These are phyloP conservation scores for Croton laevigatus DNA, from an alignment of 441 rosid genomes.

Conservation along the genomic window DNA sequence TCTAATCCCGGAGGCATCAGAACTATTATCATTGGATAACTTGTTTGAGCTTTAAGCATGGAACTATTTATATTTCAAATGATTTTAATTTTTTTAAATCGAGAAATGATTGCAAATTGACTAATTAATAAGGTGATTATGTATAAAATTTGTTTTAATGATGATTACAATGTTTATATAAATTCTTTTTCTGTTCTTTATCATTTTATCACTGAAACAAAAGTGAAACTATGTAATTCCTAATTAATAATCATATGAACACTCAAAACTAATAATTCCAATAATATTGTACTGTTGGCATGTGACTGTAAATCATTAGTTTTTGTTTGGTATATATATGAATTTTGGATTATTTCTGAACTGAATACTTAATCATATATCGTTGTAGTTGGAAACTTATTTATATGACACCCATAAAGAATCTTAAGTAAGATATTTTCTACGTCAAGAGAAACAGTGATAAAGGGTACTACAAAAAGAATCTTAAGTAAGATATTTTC, in stretches of 20 bases:
- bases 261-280: neutral
- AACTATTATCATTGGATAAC: no score
- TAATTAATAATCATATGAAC: neutral
- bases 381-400: neutral
- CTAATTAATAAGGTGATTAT: no score
- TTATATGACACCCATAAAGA: slow-evolving; percentile 1
- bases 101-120: no score
- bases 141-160: no score
- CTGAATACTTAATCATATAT: neutral
- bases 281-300: neutral
- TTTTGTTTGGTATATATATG: neutral
- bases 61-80: no score
- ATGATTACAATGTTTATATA: no score
- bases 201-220: slow-evolving; percentile 22
- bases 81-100: no score
- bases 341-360: neutral
- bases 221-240: slow-evolving; percentile 5
- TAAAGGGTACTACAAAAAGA: neutral
- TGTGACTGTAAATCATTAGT: neutral
- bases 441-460: neutral
- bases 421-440: neutral
- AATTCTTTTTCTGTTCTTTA: no score
- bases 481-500: neutral
- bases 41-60: no score
- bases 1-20: no score